Percentiles rank a stretch among this genome's conserved stretches.
Evolutionary conservation across 805 yeast species (phyloP).

Genomic region (Myxozyma melibiosi): DNA sequence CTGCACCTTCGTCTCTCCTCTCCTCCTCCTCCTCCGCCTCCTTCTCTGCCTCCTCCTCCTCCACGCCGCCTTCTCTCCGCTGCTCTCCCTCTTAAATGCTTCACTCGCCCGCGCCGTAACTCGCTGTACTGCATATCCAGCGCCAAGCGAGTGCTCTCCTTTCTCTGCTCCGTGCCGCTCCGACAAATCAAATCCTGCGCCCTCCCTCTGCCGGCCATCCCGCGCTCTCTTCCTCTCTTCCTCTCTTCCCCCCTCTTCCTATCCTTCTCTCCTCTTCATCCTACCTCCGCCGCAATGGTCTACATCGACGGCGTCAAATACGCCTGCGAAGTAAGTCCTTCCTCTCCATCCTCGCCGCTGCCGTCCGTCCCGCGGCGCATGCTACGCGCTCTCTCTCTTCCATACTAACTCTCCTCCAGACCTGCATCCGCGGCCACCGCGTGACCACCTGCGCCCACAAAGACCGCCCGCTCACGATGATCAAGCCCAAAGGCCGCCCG

Average conservation of each 20-base stretch:
- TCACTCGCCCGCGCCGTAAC: not conserved
- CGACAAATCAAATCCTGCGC: not conserved
- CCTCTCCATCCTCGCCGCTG: not conserved
- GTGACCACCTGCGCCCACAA: conserved; percentile 93
- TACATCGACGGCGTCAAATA: conserved; percentile 88
- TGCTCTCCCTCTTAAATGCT: no score
- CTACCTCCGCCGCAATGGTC: conserved; percentile 74
- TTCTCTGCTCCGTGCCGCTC: not conserved
- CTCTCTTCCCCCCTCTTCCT: not conserved
- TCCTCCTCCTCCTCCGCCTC: no score
- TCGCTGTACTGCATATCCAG: no score
- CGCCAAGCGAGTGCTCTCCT: not conserved
- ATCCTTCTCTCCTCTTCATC: not conserved
- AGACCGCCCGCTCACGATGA: conserved; percentile 86
- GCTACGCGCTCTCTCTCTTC: not conserved
- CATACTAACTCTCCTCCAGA: conserved; percentile 9
- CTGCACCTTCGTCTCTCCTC: no score
- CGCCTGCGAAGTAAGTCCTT: conserved; percentile 67
- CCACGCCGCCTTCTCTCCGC: no score
- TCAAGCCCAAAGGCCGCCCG: conserved; percentile 96
- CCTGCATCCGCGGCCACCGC: conserved; percentile 92
- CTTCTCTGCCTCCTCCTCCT: no score
- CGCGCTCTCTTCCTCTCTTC: not conserved
- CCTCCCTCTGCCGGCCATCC: not conserved
- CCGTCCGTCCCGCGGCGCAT: not conserved